Conservation (phyloP, 148 eudicot species). For the Tetragonia tetragonoides region DNA sequence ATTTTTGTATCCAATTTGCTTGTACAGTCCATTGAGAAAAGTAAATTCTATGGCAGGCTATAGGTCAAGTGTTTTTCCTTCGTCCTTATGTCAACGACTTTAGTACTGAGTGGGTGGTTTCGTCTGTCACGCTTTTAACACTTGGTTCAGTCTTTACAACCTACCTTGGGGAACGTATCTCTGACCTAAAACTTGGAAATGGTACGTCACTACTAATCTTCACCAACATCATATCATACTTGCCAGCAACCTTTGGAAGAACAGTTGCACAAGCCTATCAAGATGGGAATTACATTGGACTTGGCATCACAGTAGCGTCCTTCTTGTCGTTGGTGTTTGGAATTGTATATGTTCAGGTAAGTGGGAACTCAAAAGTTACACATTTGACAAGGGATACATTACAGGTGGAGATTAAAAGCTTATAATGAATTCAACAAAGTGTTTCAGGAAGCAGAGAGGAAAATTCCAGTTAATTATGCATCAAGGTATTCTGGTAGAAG, state of each 20-base stretch:
- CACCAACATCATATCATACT: conserved; percentile 93
- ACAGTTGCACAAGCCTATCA: conserved; percentile 85
- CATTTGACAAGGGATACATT: background rate
- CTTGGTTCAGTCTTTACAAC: conserved; percentile 93
- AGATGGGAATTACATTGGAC: conserved; percentile 87
- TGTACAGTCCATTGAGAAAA: background rate
- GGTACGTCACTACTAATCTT: conserved; percentile 96
- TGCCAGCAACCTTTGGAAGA: conserved; percentile 99
- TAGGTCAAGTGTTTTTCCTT: conserved; percentile 93
- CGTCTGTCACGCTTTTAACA: conserved; percentile 75
- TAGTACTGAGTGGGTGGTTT: conserved; percentile 81
- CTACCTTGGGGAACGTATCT: conserved; percentile 84
- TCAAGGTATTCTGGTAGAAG: conserved; percentile 78
- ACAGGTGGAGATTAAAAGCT: conserved; percentile 7
- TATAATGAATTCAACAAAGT: conserved; percentile 25
- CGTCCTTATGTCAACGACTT: conserved; percentile 97
- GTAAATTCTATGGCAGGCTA: conserved; percentile 59
- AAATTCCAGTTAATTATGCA: conserved; percentile 97
- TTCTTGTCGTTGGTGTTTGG: conserved; percentile 84
- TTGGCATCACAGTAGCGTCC: conserved; percentile 56
- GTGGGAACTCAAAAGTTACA: conserved; percentile 2
- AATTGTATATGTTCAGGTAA: conserved; percentile 98
- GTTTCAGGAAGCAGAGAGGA: conserved; percentile 99
- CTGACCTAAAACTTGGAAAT: conserved; percentile 97
- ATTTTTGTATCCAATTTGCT: background rate